These are phyloP conservation scores for Tanacetum coccineum DNA, from an alignment of 129 eudicot species.

Conservation along the genomic window DNA sequence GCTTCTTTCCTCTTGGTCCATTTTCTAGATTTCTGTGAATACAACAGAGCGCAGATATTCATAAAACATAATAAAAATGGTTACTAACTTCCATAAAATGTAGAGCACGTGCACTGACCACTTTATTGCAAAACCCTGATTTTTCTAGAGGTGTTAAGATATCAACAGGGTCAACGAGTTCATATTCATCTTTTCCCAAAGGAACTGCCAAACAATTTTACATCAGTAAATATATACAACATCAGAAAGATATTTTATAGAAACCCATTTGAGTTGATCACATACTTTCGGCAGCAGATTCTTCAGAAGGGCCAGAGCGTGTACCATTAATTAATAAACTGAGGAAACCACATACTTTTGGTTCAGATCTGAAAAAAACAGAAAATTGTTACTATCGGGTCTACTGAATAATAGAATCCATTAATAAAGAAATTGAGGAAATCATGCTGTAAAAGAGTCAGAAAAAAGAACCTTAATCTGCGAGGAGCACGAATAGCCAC, in stretches of 20 bases:
- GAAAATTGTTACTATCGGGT: too few species aligned
- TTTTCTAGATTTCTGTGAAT: conserved; percentile 79
- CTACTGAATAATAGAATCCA: too few species aligned
- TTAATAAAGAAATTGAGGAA: too few species aligned
- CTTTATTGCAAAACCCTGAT: conserved; percentile 94
- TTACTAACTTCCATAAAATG: conserved; percentile 1
- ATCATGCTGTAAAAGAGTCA: too few species aligned
- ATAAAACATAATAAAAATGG: neutral
- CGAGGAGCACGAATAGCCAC: too few species aligned
- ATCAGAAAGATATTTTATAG: neutral
- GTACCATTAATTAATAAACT: conserved; percentile 34
- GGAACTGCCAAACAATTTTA: conserved; percentile 53
- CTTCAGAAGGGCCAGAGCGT: conserved; percentile 65
- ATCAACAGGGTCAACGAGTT: conserved; percentile 96
- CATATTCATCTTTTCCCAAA: conserved; percentile 90
- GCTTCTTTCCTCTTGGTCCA: conserved; percentile 98
- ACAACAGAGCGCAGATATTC: neutral
- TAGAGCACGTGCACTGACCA: conserved; percentile 49
- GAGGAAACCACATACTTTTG: conserved; percentile 44
- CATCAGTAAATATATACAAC: conserved; percentile 19
- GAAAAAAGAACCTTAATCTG: too few species aligned
- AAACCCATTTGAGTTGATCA: conserved; percentile 5
- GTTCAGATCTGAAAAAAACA: neutral
- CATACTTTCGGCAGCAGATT: conserved; percentile 72
- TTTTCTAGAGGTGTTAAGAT: conserved; percentile 86